A percentile compares a stretch with the other conserved stretches of the same genome.
phyloP scores from a whole-genome alignment of 257 asterid species.

The Marsdenia floribunda region DNA sequence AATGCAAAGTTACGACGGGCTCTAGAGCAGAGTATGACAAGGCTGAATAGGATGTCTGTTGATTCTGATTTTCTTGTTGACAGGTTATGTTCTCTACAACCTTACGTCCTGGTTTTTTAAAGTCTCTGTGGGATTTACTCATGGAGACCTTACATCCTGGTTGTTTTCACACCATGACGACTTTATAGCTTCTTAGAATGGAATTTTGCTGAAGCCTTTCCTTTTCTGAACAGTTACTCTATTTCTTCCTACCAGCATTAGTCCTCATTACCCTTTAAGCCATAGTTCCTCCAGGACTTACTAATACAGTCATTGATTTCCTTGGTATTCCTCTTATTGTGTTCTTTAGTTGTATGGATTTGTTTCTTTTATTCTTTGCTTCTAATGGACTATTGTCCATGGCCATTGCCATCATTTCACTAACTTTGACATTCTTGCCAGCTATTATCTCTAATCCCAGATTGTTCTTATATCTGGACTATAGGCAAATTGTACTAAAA shows the following conservation, averaged over 20 bases:
- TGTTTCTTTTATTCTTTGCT: neutral
- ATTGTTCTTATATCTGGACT: neutral
- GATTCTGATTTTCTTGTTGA: constrained; percentile 96
- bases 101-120: neutral
- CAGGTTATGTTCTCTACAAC: constrained; percentile 51
- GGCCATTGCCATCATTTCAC: neutral
- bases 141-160: neutral
- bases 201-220: neutral
- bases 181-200: neutral
- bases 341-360: neutral
- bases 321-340: neutral
- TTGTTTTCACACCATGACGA: neutral
- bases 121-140: neutral
- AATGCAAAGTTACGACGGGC: constrained; percentile 92
- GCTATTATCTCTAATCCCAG: neutral
- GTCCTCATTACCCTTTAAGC: neutral
- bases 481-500: neutral
- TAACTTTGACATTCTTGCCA: neutral
- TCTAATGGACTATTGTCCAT: neutral
- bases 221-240: neutral
- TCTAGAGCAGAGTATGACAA: constrained; percentile 92
- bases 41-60: constrained; percentile 97
- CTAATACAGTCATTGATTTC: neutral
- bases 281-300: neutral
- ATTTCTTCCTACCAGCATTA: neutral